These are phyloP conservation scores for Tillandsia leiboldiana DNA, from an alignment of 176 grass and related monocot species.

Conservation along the genomic window DNA sequence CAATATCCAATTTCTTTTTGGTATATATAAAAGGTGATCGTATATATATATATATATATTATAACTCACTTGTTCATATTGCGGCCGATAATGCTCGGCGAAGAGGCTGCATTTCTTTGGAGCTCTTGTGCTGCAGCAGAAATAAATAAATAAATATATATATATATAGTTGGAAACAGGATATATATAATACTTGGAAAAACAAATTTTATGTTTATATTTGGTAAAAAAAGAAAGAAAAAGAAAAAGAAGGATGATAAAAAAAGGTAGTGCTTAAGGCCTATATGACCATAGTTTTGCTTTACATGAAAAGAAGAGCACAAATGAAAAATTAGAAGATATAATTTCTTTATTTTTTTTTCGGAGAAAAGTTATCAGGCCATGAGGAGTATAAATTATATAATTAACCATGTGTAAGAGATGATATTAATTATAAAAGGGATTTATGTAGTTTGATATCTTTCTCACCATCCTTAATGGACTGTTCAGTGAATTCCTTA, in stretches of 20 bases:
- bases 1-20: not conserved
- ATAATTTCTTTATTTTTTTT: no score
- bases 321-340: no score
- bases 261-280: not conserved
- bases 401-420: no score
- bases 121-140: constrained; percentile 46
- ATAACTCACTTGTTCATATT: constrained; percentile 75
- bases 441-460: not conserved
- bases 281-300: no score
- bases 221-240: not conserved
- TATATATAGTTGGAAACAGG: not conserved
- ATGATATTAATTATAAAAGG: not conserved
- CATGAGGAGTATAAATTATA: no score
- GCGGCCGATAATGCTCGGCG: constrained; percentile 67
- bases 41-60: not conserved
- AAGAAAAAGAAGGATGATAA: not conserved
- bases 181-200: not conserved
- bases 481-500: constrained; percentile 81
- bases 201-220: not conserved
- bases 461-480: constrained; percentile 55
- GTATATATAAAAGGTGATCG: no score
- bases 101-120: constrained; percentile 72
- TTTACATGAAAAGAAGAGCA: no score
- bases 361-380: no score
- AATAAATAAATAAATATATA: not conserved